A percentile compares a stretch with the other conserved stretches of the same genome.
Evolutionary conservation across 345 rosid genomes (phyloP).

Genomic region (Iberis pinnata): DNA sequence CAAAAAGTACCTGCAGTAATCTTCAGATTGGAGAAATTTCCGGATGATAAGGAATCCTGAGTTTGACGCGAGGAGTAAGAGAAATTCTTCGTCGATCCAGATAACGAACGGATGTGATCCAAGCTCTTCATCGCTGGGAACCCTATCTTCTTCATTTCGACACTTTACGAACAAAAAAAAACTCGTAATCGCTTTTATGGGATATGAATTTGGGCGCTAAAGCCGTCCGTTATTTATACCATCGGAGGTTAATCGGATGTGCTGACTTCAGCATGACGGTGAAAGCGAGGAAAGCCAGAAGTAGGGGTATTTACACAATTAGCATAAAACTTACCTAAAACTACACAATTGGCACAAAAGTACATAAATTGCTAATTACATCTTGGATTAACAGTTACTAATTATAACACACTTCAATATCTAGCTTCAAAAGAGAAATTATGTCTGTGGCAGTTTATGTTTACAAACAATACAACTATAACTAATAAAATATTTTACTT

Average conservation of each 20-base stretch:
- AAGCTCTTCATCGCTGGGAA: slow-evolving; percentile 62
- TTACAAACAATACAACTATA: too few relatives aligned
- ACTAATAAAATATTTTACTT: too few relatives aligned
- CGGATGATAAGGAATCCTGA: slow-evolving; percentile 45
- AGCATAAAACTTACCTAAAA: neutral
- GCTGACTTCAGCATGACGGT: slow-evolving; percentile 1
- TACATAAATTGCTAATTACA: too few relatives aligned
- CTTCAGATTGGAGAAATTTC: slow-evolving; percentile 73
- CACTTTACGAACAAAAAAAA: slow-evolving; percentile 21
- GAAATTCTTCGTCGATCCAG: slow-evolving; percentile 47
- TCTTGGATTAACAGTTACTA: neutral
- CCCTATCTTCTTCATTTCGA: slow-evolving; percentile 66
- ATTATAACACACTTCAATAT: too few relatives aligned
- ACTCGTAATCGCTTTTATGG: neutral
- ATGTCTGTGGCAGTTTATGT: too few relatives aligned
- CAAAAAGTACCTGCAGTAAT: slow-evolving; percentile 66
- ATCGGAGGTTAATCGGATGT: neutral
- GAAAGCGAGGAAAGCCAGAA: neutral
- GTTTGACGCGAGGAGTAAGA: slow-evolving; percentile 49
- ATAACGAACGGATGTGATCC: slow-evolving; percentile 48
- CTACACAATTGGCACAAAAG: neutral
- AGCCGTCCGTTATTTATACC: slow-evolving; percentile 1
- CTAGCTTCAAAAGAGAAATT: too few relatives aligned
- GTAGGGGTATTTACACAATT: neutral
- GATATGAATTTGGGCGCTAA: slow-evolving; percentile 4